Percentiles rank a stretch among this genome's conserved stretches.
Conservation (phyloP, 805 yeast genomes). For the Candida taoyuanica region DNA sequence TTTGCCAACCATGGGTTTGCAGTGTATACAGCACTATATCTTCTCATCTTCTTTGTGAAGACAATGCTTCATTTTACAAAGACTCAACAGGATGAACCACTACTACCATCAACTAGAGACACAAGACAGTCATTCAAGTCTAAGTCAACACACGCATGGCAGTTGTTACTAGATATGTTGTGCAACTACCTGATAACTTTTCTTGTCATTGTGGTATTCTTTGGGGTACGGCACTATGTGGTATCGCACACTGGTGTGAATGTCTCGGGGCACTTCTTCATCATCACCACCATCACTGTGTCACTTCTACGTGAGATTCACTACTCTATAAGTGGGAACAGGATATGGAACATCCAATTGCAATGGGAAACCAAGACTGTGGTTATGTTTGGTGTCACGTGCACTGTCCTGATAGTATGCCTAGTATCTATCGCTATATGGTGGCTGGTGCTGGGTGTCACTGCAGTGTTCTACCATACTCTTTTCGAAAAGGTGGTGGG, state of each 20-base stretch:
- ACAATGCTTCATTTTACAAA: conserved; percentile 4
- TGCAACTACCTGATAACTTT: conserved; percentile 1
- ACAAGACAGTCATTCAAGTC: neutral
- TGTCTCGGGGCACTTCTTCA: conserved; percentile 18
- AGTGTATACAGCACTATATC: conserved; percentile 10
- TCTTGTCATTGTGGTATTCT: neutral
- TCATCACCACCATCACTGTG: conserved; percentile 9
- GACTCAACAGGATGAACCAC: conserved; percentile 2
- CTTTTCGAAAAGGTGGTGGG: conserved; percentile 12
- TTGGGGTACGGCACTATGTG: neutral
- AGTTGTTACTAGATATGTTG: neutral
- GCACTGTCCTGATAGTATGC: neutral
- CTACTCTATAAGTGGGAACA: no score
- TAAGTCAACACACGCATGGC: conserved; percentile 1
- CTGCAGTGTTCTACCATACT: conserved; percentile 16
- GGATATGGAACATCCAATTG: neutral
- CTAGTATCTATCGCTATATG: conserved; percentile 5
- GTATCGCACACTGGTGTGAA: neutral
- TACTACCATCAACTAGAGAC: conserved; percentile 5
- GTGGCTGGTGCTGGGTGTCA: conserved; percentile 13
- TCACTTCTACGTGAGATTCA: conserved; percentile 6
- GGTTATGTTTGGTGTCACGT: neutral
- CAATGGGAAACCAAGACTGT: neutral
- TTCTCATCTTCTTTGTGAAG: conserved; percentile 4
- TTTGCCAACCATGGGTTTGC: conserved; percentile 19